These are phyloP conservation scores for Arctostaphylos glauca DNA, from an alignment of 148 eudicot species.

Conservation along the genomic window DNA sequence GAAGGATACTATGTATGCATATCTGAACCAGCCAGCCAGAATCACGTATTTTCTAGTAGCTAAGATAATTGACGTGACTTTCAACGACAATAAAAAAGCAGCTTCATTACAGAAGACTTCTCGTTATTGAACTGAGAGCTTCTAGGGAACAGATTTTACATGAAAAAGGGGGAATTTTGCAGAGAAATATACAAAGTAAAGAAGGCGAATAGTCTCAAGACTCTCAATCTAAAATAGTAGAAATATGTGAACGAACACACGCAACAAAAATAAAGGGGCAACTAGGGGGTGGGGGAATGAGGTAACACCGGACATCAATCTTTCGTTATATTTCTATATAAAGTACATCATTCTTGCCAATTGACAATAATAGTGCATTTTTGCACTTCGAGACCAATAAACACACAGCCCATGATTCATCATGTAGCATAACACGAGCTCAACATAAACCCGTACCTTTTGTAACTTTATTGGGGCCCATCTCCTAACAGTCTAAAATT, in stretches of 20 bases:
- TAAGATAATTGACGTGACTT: constrained; percentile 1
- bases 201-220: not conserved
- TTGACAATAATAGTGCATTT: not conserved
- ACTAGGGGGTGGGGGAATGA: not conserved
- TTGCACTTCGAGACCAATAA: not conserved
- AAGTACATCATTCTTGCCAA: not conserved
- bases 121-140: not conserved
- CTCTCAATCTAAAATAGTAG: not conserved
- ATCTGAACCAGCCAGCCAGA: not conserved
- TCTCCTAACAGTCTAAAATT: not conserved
- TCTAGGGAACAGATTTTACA: not conserved
- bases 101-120: not conserved
- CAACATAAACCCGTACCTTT: not conserved
- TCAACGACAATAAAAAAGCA: not conserved
- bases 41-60: constrained; percentile 1
- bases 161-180: not conserved
- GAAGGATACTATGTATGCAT: not conserved
- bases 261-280: not conserved
- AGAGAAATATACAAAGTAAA: not conserved
- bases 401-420: not conserved
- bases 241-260: not conserved
- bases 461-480: not conserved
- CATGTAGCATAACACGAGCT: not conserved
- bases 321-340: not conserved
- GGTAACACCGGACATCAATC: not conserved